These are phyloP conservation scores for Pseudogymnoascus sp. DNA, from an alignment of 2,329 filamentous ascomycete species.

Conservation along the genomic window DNA sequence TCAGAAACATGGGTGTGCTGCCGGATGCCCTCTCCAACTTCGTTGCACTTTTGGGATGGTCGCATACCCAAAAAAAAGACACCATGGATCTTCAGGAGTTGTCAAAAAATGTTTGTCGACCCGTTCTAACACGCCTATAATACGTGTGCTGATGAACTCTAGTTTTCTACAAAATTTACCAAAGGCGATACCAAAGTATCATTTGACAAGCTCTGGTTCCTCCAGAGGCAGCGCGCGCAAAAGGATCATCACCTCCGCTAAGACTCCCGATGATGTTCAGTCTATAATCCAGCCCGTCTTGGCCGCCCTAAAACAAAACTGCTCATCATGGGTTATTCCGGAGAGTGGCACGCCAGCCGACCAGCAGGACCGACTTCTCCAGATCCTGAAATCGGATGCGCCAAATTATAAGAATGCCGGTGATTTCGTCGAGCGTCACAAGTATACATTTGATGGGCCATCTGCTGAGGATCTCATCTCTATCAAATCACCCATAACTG, in stretches of 20 bases:
- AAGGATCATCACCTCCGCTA: constrained; percentile 1
- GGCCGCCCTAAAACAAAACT: background rate
- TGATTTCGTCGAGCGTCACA: constrained; percentile 50
- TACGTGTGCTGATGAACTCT: constrained; percentile 8
- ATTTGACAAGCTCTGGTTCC: constrained; percentile 69
- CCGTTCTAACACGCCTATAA: background rate
- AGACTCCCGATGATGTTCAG: background rate
- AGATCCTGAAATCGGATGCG: constrained; percentile 35
- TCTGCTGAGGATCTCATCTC: constrained; percentile 16
- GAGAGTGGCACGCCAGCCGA: background rate
- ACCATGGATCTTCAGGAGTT: constrained; percentile 66
- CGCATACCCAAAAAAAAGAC: constrained; percentile 60
- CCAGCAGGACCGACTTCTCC: background rate
- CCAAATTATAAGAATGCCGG: constrained; percentile 50
- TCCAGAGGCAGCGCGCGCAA: constrained; percentile 61
- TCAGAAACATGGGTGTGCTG: constrained; percentile 53
- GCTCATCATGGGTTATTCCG: background rate
- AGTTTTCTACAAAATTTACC: constrained; percentile 65
- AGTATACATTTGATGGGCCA: constrained; percentile 49
- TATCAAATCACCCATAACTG: constrained; percentile 16
- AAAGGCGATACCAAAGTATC: constrained; percentile 82
- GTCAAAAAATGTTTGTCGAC: constrained; percentile 52
- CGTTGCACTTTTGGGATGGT: constrained; percentile 79
- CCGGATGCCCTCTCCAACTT: constrained; percentile 70
- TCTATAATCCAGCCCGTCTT: background rate